Evolutionary conservation across 202 grass and related monocot species (phyloP).

Genomic region (Schoenoplectus tabernaemontani): DNA sequence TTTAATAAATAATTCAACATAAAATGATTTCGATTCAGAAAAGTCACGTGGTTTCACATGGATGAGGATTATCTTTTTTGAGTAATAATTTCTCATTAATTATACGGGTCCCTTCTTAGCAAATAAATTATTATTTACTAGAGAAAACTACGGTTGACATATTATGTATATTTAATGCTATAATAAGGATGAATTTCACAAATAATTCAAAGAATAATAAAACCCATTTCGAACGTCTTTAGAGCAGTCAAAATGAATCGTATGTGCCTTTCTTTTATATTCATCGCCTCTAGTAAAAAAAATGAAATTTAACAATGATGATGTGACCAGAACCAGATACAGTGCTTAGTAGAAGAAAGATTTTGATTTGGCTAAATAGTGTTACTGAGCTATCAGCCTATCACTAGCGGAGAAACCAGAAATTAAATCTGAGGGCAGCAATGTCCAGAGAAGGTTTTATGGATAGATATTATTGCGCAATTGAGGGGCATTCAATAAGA

Average conservation of each 20-base stretch:
- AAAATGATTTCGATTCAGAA: no score
- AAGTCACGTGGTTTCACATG: no score
- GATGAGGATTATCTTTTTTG: neutral
- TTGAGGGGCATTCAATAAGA: neutral
- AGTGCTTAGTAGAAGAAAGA: neutral
- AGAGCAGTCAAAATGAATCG: neutral
- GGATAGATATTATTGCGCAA: neutral
- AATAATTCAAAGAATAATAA: neutral
- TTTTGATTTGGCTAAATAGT: neutral
- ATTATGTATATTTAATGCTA: neutral
- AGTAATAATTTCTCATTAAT: neutral
- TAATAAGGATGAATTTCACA: neutral
- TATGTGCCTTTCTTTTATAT: neutral
- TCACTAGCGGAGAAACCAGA: neutral
- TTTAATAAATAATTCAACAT: no score
- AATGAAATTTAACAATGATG: neutral
- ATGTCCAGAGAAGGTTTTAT: neutral
- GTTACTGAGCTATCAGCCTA: neutral
- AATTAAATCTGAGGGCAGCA: neutral
- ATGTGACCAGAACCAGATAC: neutral
- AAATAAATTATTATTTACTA: no score
- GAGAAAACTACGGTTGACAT: neutral
- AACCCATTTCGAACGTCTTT: neutral
- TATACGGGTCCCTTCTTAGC: no score
- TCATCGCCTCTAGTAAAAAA: neutral